Percentiles rank a stretch among this genome's conserved stretches.
phyloP scores from a whole-genome alignment of 495 filamentous ascomycete genomes.

The Daldinia caldariorum region DNA sequence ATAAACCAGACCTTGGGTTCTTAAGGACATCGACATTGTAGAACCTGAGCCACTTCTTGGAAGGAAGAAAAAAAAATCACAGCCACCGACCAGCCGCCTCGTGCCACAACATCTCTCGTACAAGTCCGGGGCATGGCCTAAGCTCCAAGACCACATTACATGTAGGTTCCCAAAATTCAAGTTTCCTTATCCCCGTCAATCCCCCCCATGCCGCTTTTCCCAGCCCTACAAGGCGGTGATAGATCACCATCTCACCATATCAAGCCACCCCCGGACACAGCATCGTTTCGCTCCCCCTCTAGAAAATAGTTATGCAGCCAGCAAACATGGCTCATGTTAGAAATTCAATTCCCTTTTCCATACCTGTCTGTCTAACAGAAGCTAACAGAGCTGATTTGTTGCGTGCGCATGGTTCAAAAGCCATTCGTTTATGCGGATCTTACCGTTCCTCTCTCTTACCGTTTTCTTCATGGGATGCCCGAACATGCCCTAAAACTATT shows the following conservation, averaged over 20 bases:
- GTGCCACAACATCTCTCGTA: slow-evolving; percentile 4
- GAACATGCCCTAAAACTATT: slow-evolving; percentile 44
- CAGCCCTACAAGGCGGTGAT: slow-evolving; percentile 40
- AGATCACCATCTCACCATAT: slow-evolving; percentile 30
- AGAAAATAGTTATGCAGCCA: slow-evolving; percentile 22
- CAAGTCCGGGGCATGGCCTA: slow-evolving; percentile 7
- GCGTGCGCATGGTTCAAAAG: neutral
- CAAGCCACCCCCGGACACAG: slow-evolving; percentile 29
- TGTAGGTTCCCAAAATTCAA: slow-evolving; percentile 17
- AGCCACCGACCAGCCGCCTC: neutral
- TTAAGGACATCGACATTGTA: neutral
- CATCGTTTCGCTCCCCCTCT: slow-evolving; percentile 6
- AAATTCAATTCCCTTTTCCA: slow-evolving; percentile 23
- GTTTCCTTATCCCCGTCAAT: neutral
- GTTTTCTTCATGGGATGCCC: slow-evolving; percentile 41
- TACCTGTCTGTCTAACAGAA: slow-evolving; percentile 20
- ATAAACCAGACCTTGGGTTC: slow-evolving; percentile 12
- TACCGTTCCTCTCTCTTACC: neutral
- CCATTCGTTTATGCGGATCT: neutral
- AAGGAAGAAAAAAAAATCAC: too few relatives aligned
- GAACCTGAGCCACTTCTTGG: too few relatives aligned
- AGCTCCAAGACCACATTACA: slow-evolving; percentile 13
- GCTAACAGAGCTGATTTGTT: neutral
- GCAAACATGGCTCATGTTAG: slow-evolving; percentile 6
- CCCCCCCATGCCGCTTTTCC: slow-evolving; percentile 10